These are phyloP conservation scores for Aristolochia fimbriata DNA, from an alignment of 164 flowering plant species.

Conservation along the genomic window DNA sequence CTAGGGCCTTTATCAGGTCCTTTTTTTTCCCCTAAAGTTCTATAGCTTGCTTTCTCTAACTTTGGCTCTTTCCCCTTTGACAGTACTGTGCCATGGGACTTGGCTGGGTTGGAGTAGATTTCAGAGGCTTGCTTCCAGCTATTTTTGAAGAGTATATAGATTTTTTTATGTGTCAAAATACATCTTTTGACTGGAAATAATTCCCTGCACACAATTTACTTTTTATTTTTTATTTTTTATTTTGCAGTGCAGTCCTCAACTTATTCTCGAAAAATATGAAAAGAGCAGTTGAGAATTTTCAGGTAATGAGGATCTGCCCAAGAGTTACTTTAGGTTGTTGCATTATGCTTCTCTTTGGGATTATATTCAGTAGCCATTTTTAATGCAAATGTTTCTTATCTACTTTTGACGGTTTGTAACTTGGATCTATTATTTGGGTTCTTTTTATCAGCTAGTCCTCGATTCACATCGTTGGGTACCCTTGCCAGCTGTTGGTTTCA, in stretches of 20 bases:
- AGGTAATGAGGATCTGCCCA: constrained; percentile 35
- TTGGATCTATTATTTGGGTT: not conserved
- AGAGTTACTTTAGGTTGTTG: constrained; percentile 1
- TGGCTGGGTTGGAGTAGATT: constrained; percentile 96
- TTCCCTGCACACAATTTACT: no score
- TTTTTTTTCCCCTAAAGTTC: no score
- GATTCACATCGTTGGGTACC: constrained; percentile 99
- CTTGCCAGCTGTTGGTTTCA: constrained; percentile 73
- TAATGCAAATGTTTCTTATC: not conserved
- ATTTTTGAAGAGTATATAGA: constrained; percentile 85
- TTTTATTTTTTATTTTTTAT: no score
- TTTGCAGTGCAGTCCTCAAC: constrained; percentile 82
- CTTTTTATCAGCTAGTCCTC: constrained; percentile 54
- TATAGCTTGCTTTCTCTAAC: not conserved
- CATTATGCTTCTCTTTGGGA: not conserved
- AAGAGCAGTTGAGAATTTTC: constrained; percentile 92
- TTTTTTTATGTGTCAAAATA: not conserved
- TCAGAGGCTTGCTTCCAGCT: constrained; percentile 91
- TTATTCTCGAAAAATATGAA: constrained; percentile 81
- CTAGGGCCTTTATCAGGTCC: no score
- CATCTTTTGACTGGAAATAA: no score
- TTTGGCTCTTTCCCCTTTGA: constrained; percentile 6
- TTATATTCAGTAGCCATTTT: not conserved
- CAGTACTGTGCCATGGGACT: constrained; percentile 98
- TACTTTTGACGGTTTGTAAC: constrained; percentile 1